phyloP scores from a whole-genome alignment of 139 green algal species.

The Chlamydomonas eustigma region DNA sequence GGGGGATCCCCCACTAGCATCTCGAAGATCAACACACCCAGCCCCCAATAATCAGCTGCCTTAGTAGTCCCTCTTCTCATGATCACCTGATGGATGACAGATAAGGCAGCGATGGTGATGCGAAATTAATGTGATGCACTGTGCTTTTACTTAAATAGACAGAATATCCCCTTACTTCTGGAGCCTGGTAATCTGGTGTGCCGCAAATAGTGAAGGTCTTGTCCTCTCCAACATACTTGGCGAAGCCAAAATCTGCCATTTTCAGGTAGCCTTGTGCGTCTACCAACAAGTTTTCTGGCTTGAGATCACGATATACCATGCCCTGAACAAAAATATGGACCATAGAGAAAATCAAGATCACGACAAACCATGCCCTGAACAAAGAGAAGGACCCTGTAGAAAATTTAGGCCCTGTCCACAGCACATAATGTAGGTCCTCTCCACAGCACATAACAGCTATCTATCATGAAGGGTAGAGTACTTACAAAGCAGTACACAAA shows the following conservation, averaged over 20 bases:
- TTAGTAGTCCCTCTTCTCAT: slow-evolving; percentile 67
- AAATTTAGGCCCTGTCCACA: no score
- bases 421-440: no score
- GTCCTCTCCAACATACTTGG: slow-evolving; percentile 64
- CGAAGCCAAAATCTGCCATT: slow-evolving; percentile 81
- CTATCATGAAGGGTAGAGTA: no score
- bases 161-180: not conserved
- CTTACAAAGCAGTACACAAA: no score
- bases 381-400: not conserved
- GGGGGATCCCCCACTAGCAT: slow-evolving; percentile 73
- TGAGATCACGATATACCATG: slow-evolving; percentile 51
- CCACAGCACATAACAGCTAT: no score
- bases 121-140: no score
- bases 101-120: no score
- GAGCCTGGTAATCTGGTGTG: slow-evolving; percentile 79
- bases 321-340: not conserved
- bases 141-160: no score
- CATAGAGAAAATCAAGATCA: no score
- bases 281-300: slow-evolving; percentile 85
- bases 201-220: slow-evolving; percentile 84
- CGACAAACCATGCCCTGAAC: not conserved
- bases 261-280: slow-evolving; percentile 73
- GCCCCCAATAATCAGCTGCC: slow-evolving; percentile 76
- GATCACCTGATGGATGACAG: slow-evolving; percentile 59
- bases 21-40: slow-evolving; percentile 83